Conservation (phyloP, 2,329 filamentous ascomycete genomes). For the Clonostachys byssicola region DNA sequence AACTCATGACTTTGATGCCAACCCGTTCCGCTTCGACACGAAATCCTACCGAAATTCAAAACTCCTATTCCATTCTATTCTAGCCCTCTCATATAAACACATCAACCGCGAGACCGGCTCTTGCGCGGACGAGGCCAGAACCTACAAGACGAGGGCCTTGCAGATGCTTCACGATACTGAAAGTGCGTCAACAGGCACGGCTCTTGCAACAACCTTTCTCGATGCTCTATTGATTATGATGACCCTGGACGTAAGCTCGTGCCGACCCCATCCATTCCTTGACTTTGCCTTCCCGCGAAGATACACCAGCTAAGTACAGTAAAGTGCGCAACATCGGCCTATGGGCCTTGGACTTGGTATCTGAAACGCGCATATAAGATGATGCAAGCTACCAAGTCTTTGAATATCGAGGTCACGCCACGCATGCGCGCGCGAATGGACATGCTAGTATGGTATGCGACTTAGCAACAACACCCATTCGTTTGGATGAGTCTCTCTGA, state of each 20-base stretch:
- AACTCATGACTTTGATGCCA: constrained; percentile 20
- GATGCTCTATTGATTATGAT: constrained; percentile 22
- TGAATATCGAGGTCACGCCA: constrained; percentile 7
- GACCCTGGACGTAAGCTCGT: constrained; percentile 19
- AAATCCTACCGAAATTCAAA: constrained; percentile 10
- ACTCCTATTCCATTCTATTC: constrained; percentile 21
- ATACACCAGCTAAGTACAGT: background rate
- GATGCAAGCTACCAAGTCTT: constrained; percentile 11
- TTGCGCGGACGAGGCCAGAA: constrained; percentile 10
- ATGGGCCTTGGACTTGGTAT: constrained; percentile 20
- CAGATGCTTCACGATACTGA: constrained; percentile 11
- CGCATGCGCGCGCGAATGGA: constrained; percentile 18
- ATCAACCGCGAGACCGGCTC: constrained; percentile 15
- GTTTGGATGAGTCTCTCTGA: background rate
- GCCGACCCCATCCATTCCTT: background rate
- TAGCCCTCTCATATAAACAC: constrained; percentile 21
- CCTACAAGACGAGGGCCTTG: constrained; percentile 13
- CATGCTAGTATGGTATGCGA: constrained; percentile 17
- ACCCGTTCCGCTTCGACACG: constrained; percentile 21
- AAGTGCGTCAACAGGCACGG: background rate
- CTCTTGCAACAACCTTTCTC: constrained; percentile 9
- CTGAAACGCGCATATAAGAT: constrained; percentile 13
- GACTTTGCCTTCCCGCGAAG: background rate
- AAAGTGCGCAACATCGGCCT: constrained; percentile 23
- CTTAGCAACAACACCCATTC: background rate